phyloP scores from a whole-genome alignment of 2,329 filamentous ascomycete genomes.

The Tolypocladium nubicola region DNA sequence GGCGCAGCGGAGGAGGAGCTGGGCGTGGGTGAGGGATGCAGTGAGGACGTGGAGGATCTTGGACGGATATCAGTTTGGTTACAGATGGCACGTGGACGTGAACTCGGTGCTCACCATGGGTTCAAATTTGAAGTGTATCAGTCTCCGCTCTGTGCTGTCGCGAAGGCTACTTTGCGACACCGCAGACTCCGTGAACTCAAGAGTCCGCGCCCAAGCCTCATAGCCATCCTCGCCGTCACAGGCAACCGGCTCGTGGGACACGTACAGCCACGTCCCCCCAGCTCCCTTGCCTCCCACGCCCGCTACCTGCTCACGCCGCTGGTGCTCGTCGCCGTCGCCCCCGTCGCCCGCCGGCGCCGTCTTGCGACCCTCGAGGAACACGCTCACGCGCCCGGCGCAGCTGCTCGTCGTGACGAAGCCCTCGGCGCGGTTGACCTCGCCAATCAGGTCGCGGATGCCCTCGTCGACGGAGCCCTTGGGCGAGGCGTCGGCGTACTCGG shows the following conservation, averaged over 20 bases:
- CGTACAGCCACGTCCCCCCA: slow-evolving; percentile 75
- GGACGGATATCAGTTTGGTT: not conserved
- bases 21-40: slow-evolving; percentile 63
- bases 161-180: slow-evolving; percentile 11
- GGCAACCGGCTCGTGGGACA: slow-evolving; percentile 62
- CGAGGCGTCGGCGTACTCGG: slow-evolving; percentile 70
- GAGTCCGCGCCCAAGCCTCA: slow-evolving; percentile 18
- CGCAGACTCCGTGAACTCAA: slow-evolving; percentile 15
- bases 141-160: slow-evolving; percentile 26
- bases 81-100: not conserved
- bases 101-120: slow-evolving; percentile 70
- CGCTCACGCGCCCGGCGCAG: slow-evolving; percentile 77
- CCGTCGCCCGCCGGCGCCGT: slow-evolving; percentile 4
- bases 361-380: slow-evolving; percentile 74
- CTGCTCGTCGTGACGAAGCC: slow-evolving; percentile 88
- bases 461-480: slow-evolving; percentile 82
- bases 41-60: slow-evolving; percentile 85
- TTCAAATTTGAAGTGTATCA: slow-evolving; percentile 85
- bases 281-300: slow-evolving; percentile 76
- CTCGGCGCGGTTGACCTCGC: slow-evolving; percentile 61
- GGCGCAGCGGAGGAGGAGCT: slow-evolving; percentile 64
- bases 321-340: slow-evolving; percentile 8
- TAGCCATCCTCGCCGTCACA: slow-evolving; percentile 7
- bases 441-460: slow-evolving; percentile 67
- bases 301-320: slow-evolving; percentile 27